Conservation (phyloP, 192 early-diverging fungal species). For the Backusella circina region DNA sequence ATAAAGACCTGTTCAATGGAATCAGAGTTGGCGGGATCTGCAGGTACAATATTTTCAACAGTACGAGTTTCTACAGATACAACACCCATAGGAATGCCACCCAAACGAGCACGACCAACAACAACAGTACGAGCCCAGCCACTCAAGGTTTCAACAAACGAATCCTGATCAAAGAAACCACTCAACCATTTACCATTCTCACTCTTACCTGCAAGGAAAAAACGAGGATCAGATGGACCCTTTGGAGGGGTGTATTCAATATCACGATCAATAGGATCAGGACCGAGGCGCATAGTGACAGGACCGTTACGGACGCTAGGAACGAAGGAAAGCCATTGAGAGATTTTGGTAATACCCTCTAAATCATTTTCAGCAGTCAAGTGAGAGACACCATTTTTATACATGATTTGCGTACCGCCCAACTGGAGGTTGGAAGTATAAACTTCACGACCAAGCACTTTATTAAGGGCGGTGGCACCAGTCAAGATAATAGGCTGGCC, state of each 20-base stretch:
- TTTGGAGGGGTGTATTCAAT: constrained; percentile 80
- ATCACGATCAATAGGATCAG: constrained; percentile 78
- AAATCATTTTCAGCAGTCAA: constrained; percentile 95
- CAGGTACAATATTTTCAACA: constrained; percentile 86
- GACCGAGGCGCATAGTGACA: constrained; percentile 52
- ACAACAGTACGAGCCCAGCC: constrained; percentile 97
- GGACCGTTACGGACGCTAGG: constrained; percentile 71
- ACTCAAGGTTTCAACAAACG: constrained; percentile 92
- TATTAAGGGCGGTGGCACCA: constrained; percentile 95
- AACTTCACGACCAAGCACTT: constrained; percentile 96
- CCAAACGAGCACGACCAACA: constrained; percentile 90
- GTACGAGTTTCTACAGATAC: constrained; percentile 94
- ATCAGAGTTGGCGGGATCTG: constrained; percentile 90
- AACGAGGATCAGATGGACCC: constrained; percentile 86
- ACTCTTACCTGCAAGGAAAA: constrained; percentile 79
- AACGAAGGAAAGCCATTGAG: constrained; percentile 92
- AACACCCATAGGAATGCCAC: constrained; percentile 96
- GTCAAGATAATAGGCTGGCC: constrained; percentile 98
- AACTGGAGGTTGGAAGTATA: constrained; percentile 98
- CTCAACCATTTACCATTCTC: constrained; percentile 69
- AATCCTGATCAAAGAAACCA: constrained; percentile 97
- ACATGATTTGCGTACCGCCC: constrained; percentile 99
- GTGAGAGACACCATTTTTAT: constrained; percentile 98
- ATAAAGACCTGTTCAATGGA: constrained; percentile 85
- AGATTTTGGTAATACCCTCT: constrained; percentile 85